Evolutionary conservation across 371 early-diverging fungal genomes (phyloP).

Genomic region (Chytridiales sp.): DNA sequence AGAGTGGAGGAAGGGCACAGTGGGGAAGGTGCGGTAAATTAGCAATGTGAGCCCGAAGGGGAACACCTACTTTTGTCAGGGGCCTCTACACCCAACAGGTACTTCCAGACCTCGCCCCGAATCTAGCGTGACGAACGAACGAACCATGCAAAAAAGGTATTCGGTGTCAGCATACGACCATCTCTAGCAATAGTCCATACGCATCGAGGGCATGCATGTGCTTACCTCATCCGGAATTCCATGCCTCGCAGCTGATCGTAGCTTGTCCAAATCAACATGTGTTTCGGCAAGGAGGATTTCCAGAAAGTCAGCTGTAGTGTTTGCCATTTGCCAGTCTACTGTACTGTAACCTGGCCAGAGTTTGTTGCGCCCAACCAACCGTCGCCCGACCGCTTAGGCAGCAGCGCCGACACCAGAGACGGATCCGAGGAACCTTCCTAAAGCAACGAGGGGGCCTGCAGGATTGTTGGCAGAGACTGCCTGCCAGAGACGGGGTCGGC

Average conservation of each 20-base stretch:
- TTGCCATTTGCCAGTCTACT: too few relatives aligned
- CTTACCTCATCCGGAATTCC: constrained; percentile 86
- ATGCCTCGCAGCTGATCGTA: constrained; percentile 76
- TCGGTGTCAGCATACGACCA: not conserved
- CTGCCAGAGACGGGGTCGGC: too few relatives aligned
- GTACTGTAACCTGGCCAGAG: too few relatives aligned
- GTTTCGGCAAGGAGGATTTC: constrained; percentile 86
- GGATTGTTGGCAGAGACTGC: too few relatives aligned
- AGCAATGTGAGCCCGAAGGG: not conserved
- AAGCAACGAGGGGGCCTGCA: too few relatives aligned
- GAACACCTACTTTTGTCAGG: constrained; percentile 77
- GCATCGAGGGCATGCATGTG: constrained; percentile 56
- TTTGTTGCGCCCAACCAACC: too few relatives aligned
- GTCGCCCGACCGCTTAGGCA: too few relatives aligned
- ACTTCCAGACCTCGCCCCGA: constrained; percentile 81
- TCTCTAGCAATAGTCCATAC: constrained; percentile 7
- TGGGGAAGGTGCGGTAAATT: not conserved
- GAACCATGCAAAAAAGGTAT: too few relatives aligned
- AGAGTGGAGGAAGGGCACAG: not conserved
- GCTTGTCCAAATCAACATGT: constrained; percentile 79
- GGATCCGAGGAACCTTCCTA: too few relatives aligned
- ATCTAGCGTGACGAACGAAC: constrained; percentile 24
- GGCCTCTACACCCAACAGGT: constrained; percentile 79
- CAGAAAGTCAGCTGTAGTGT: too few relatives aligned
- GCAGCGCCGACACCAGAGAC: too few relatives aligned